Evolutionary conservation across 2,329 filamentous ascomycete species (phyloP).

Genomic region (Talaromyces sp.): DNA sequence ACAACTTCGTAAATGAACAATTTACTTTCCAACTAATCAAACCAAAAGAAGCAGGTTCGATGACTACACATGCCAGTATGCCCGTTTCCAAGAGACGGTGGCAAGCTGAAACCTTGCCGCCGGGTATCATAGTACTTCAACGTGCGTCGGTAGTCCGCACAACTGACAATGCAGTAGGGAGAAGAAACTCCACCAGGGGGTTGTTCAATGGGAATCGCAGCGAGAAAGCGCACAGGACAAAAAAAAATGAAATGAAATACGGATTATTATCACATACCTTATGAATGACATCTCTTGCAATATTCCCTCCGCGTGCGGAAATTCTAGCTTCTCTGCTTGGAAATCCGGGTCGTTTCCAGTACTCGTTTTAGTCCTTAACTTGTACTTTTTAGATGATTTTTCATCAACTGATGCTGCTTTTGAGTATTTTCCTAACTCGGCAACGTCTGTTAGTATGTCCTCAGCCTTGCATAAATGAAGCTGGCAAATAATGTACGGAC

Average conservation of each 20-base stretch:
- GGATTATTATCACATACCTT: conserved; percentile 50
- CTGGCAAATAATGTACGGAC: conserved; percentile 72
- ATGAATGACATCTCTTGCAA: conserved; percentile 68
- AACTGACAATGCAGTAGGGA: not conserved
- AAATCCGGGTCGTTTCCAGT: conserved; percentile 63
- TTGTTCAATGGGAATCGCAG: not conserved
- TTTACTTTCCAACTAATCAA: not conserved
- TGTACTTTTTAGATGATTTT: conserved; percentile 45
- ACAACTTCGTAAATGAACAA: not conserved
- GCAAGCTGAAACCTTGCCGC: not conserved
- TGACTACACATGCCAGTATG: not conserved
- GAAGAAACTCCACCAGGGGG: not conserved
- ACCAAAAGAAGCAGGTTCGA: not conserved
- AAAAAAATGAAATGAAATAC: conserved; percentile 7
- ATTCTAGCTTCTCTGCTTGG: conserved; percentile 54
- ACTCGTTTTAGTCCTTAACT: conserved; percentile 52
- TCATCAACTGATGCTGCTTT: conserved; percentile 48
- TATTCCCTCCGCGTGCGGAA: conserved; percentile 52
- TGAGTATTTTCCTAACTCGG: conserved; percentile 22
- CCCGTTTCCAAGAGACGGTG: not conserved
- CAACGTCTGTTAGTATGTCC: conserved; percentile 39
- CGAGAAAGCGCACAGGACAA: conserved; percentile 13
- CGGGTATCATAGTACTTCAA: not conserved
- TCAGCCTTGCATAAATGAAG: conserved; percentile 70
- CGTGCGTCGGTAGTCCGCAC: not conserved